Percentiles rank a stretch among this genome's conserved stretches.
These are phyloP conservation scores for Suillus alpinus DNA, from an alignment of 768 basidiomycete species.

Conservation along the genomic window DNA sequence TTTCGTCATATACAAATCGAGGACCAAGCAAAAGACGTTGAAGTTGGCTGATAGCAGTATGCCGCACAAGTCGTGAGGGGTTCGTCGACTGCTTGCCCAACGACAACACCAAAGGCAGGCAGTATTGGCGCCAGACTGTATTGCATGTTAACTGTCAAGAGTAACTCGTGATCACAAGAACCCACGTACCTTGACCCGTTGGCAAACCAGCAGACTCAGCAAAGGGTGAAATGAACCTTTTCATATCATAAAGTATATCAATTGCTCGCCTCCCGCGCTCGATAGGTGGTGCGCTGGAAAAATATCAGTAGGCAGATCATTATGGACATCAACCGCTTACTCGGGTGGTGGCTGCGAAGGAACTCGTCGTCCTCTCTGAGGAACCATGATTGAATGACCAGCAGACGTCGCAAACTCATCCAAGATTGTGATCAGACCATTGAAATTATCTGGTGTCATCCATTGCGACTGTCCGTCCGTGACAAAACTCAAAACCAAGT, in stretches of 20 bases:
- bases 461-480: conserved; percentile 57
- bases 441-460: conserved; percentile 76
- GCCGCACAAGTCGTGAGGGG: conserved; percentile 80
- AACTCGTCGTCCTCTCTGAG: conserved; percentile 48
- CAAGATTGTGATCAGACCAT: conserved; percentile 73
- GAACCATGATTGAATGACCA: conserved; percentile 57
- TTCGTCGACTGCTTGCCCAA: conserved; percentile 82
- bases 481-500: conserved; percentile 66
- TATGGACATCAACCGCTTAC: conserved; percentile 33
- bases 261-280: conserved; percentile 82
- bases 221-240: conserved; percentile 60
- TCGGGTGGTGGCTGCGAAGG: conserved; percentile 50
- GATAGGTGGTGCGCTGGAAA: conserved; percentile 64
- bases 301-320: not conserved
- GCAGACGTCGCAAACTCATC: conserved; percentile 85
- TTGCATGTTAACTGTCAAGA: conserved; percentile 17
- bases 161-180: not conserved
- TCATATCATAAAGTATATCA: conserved; percentile 74
- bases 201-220: conserved; percentile 45
- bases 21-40: conserved; percentile 84
- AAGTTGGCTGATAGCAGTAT: conserved; percentile 73
- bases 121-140: conserved; percentile 73
- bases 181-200: conserved; percentile 27
- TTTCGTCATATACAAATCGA: conserved; percentile 57
- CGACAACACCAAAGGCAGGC: conserved; percentile 69